phyloP scores from a whole-genome alignment of 352 stramenopile genomes.

The Phytophthora pini region DNA sequence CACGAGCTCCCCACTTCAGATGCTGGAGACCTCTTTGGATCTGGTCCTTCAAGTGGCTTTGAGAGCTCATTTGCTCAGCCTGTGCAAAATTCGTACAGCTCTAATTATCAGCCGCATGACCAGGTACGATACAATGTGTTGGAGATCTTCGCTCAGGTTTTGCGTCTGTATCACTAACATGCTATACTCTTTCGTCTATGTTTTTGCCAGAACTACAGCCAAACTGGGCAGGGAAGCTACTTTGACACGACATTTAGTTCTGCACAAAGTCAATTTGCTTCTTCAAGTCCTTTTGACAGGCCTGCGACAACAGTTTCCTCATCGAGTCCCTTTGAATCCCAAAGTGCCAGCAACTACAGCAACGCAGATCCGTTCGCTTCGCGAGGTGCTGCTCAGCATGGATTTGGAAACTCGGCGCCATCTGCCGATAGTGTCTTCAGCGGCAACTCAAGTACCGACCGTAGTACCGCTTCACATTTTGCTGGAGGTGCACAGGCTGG shows the following conservation, averaged over 20 bases:
- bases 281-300: conserved; percentile 29
- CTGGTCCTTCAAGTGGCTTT: conserved; percentile 35
- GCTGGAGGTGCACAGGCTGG: conserved; percentile 26
- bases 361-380: conserved; percentile 30
- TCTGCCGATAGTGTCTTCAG: conserved; percentile 29
- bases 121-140: conserved; percentile 40
- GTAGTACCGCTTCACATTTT: conserved; percentile 29
- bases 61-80: conserved; percentile 43
- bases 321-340: conserved; percentile 26
- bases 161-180: conserved; percentile 10
- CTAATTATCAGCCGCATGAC: conserved; percentile 44
- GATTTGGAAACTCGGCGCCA: conserved; percentile 28
- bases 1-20: conserved; percentile 65
- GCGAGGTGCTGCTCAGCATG: conserved; percentile 21
- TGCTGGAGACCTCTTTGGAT: conserved; percentile 65
- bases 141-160: neutral
- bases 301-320: conserved; percentile 12
- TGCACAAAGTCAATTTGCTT: conserved; percentile 16
- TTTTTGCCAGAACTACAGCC: conserved; percentile 30
- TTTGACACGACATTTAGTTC: conserved; percentile 14
- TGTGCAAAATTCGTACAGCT: conserved; percentile 29
- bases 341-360: conserved; percentile 20
- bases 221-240: conserved; percentile 17
- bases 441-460: conserved; percentile 10
- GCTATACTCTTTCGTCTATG: neutral